Percentiles rank a stretch among this genome's conserved stretches.
These are phyloP conservation scores for Naegleria fowleri DNA, from an alignment of 208 protist genomes.

Conservation along the genomic window DNA sequence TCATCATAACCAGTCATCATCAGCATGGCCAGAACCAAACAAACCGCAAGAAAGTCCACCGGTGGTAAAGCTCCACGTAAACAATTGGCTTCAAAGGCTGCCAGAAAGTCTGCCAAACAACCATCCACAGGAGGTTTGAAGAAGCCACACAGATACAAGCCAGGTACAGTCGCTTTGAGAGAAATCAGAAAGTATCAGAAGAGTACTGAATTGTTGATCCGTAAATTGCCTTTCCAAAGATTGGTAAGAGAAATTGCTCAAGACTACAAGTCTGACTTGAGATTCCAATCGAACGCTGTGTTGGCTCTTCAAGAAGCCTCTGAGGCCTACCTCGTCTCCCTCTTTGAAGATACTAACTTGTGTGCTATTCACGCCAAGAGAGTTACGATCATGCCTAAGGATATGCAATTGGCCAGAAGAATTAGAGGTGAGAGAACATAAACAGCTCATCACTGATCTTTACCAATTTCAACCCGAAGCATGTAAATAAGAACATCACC, in stretches of 20 bases:
- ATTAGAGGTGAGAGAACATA: constrained; percentile 32
- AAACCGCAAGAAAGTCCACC: constrained; percentile 93
- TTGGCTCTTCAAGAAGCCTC: constrained; percentile 76
- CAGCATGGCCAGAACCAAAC: constrained; percentile 92
- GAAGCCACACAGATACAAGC: constrained; percentile 92
- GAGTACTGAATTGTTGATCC: constrained; percentile 74
- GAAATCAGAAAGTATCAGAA: constrained; percentile 88
- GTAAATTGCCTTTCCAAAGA: constrained; percentile 75
- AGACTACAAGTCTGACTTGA: constrained; percentile 62
- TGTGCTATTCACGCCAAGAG: constrained; percentile 73
- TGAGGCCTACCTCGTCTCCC: constrained; percentile 75
- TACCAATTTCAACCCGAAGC: too few species aligned
- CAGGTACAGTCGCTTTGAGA: constrained; percentile 92
- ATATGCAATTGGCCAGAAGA: constrained; percentile 30
- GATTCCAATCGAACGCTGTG: constrained; percentile 74
- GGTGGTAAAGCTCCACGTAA: constrained; percentile 91
- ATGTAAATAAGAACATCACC: background rate
- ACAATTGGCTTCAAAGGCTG: constrained; percentile 85
- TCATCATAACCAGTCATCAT: background rate
- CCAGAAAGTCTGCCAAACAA: constrained; percentile 74
- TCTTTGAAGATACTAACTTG: constrained; percentile 84
- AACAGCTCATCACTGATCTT: background rate
- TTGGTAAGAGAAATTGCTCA: constrained; percentile 72
- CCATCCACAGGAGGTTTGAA: constrained; percentile 79
- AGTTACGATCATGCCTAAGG: constrained; percentile 72